Evolutionary conservation across 2,329 filamentous ascomycete species (phyloP), one percentile per base, ranked within the genome.

Genomic region (Diaporthe australafricana): DNA sequence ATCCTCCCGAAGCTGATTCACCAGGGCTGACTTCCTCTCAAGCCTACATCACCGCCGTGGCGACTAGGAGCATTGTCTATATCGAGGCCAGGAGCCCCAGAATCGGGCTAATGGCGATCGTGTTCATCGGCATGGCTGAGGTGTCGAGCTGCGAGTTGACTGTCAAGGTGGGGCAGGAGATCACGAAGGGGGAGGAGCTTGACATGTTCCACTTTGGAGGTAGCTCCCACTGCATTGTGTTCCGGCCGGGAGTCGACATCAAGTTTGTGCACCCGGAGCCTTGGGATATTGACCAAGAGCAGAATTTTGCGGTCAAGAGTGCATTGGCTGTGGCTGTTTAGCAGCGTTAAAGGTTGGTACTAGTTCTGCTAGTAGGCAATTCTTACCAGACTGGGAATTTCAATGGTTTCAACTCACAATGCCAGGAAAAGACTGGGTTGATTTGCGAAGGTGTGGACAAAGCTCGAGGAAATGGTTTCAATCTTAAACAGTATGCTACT

Each of bases 1-100:
- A 30, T 27, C 67, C 73, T 84, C 84, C 3, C 4, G 20, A 53
- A 20, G 8, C 56, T 17, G 47, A 65, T 38, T 48, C 60, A 7
- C 12, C 20, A 7, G 35, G 32, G 7, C 27, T 27, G 5, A 45
- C 38, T 25, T 27, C 52, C 17, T 70, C 68, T 27, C 56, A 65
- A 57, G 47, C 68, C 12, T 55, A 66, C n/a, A 25, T 56, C 48
- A 65, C 47, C n/a, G 60, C 57, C 1, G 68, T 70, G 14, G 57
- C 68, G 14, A 65, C 57, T 6, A 52, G 68, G 22, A 32, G n/a
- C 6, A 47, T 56, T n/a, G 56, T 66, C 22, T 66, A 56, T n/a
- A 62, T 62, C 25, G 9, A 62, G 57, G 57, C 57, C 42, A 40
- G 3, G 25, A 62, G 47, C n/a, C 57, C 57, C 25, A 62, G 22